Evolutionary conservation across 2,329 filamentous ascomycete species (phyloP), one percentile per base, ranked within the genome.

Genomic region (Colletotrichum karsti): DNA sequence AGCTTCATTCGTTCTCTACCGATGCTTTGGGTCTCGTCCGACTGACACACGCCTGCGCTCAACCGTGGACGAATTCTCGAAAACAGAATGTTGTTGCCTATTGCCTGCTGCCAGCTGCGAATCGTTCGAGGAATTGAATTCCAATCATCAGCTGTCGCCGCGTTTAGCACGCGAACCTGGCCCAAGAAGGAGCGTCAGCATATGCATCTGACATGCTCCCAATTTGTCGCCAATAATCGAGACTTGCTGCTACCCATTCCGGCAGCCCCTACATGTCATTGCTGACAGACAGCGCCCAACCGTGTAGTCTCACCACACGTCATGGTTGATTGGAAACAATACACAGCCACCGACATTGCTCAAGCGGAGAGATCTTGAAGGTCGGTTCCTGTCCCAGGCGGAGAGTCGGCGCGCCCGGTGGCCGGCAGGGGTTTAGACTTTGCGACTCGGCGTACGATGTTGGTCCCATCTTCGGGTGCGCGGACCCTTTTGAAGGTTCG

Each of bases 331-430:
- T 33, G 26, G 65, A 68, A 68, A 68, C 65, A 28, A 33, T 22
- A 64, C 64, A 68, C 61, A 65, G 60, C 65, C 65, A 68, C 65
- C 35, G 22, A 18, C 15, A 35, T 28, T 64, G 53, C 54, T 65
- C 50, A 53, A 68, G 65, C 61, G 39, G 54, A 30, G 26, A 61
- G 53, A 65, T 54, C 46, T 35, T 59, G 65, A 60, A 59, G 22
- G 41, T 50, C 10, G 9, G 22, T 15, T 18, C 7, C 22, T 26
- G 18, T 30, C 30, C n/a, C 54, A 26, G 13, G 35, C 37, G 41
- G 46, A 28, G 5, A 46, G 15, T 46, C 8, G 33, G 22, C 28
- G 15, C 26, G 53, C 39, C 51, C 53, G 60, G 46, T 33, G 24
- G 37, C 39, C 61, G 46, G 56, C 60, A 39, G 63, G n/a, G 26